These are phyloP conservation scores for Apiotrichum mycotoxinovorans DNA, from an alignment of 1,284 basidiomycete genomes.

Conservation along the genomic window DNA sequence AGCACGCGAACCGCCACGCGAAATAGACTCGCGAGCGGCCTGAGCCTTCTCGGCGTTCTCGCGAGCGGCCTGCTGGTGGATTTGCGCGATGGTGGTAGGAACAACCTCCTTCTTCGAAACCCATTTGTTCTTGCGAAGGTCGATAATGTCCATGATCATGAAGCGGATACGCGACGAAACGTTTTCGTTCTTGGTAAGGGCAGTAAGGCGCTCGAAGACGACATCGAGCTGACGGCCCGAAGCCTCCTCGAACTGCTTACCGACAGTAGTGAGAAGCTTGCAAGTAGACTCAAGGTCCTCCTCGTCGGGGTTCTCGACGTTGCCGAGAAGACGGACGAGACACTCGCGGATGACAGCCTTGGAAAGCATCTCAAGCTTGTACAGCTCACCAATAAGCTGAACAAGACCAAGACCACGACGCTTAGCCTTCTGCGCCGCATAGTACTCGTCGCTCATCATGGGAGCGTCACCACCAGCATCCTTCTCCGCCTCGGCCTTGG, in stretches of 20 bases:
- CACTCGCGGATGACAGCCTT: slow-evolving; percentile 96
- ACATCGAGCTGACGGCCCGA: slow-evolving; percentile 71
- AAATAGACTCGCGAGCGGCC: slow-evolving; percentile 56
- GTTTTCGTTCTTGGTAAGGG: slow-evolving; percentile 67
- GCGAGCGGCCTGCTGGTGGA: slow-evolving; percentile 74
- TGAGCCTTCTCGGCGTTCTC: slow-evolving; percentile 72
- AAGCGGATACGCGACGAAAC: slow-evolving; percentile 86
- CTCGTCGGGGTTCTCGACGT: slow-evolving; percentile 91
- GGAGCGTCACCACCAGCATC: slow-evolving; percentile 51
- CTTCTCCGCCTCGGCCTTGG: slow-evolving; percentile 51
- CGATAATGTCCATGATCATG: slow-evolving; percentile 91
- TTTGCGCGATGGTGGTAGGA: slow-evolving; percentile 83
- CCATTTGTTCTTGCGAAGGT: slow-evolving; percentile 83
- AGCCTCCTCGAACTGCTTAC: slow-evolving; percentile 69
- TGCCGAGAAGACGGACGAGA: slow-evolving; percentile 87
- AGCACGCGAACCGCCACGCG: slow-evolving; percentile 77
- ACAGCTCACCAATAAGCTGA: slow-evolving; percentile 95
- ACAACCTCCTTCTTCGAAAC: slow-evolving; percentile 66
- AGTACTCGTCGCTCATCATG: slow-evolving; percentile 93
- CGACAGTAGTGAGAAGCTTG: slow-evolving; percentile 87
- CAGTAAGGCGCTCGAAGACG: slow-evolving; percentile 86
- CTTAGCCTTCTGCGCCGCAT: slow-evolving; percentile 93
- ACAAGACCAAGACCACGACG: slow-evolving; percentile 94
- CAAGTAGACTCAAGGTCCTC: slow-evolving; percentile 96
- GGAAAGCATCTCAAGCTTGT: slow-evolving; percentile 92